Evolutionary conservation across 768 basidiomycete species (phyloP), one percentile per base, ranked within the genome.

Genomic region (Sporobolomyces roseus): DNA sequence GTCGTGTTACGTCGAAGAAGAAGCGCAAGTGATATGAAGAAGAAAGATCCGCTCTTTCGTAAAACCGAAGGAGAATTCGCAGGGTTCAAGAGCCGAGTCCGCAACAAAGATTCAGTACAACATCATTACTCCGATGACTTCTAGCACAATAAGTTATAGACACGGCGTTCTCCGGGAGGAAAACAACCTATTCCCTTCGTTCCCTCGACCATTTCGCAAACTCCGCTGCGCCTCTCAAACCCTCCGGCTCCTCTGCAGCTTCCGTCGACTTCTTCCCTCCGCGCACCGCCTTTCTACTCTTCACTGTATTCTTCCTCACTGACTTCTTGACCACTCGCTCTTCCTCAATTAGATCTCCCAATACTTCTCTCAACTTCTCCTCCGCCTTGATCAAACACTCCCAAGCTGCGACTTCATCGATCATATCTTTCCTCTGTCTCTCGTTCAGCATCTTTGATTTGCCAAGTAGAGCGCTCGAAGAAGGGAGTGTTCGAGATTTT

Each of bases 371-470:
- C 36, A 16, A 36, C 35, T 35, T 35, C 4, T 33, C 36, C 23
- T 48, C 29, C 3, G 45, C 43, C 10, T 25, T 32, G 43, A n/a
- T 32, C 19, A 60, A 29, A 19, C 6, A 4, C 13, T 60, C 45
- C 58, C 58, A 60, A 5, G 45, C 45, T 25, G 48, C 3, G 13
- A 60, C 32, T 29, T 60, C 58, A 2, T 33, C 43, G 16, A 32
- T 21, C 58, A 60, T 60, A 17, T 60, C 58, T 25, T 35, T 16
- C 30, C 58, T 48, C 27, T 48, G 58, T n/a, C 25, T 46, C 43
- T 60, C 58, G 30, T 45, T 48, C 19, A 60, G 12, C 17, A 48
- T 19, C 45, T 6, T 48, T 5, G 12, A 16, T 12, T 33, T 13
- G 32, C 33, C 58, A 30, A 58, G 8, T 43, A 27, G 4, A 46